Base-by-base conservation (phyloP, 352 stramenopile species). In the Globisporangium rhizosaccharum region DNA sequence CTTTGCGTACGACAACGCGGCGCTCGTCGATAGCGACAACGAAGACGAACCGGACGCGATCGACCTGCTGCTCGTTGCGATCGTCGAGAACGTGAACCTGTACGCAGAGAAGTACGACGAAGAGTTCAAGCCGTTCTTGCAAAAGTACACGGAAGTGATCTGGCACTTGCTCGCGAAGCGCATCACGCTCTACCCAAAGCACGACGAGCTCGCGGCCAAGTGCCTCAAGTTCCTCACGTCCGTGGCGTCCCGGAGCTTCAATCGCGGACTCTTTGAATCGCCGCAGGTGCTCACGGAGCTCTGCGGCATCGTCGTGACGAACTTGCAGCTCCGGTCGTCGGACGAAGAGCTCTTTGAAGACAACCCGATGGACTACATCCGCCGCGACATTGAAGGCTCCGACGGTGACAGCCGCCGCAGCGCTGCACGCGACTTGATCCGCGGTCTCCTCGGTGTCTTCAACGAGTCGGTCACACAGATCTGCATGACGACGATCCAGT, bases 51-150 rank as follows among this genome's bases (percentile, higher is more conserved):
- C 90, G 0, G 88, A 86, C 50, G 85, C 87, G 17, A 90, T 99
- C 57, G 96, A 99, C 62, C 79, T 85, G 25, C 63, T 99, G 12
- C 80, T 97, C 11, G 81, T 97, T 20, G 94, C 95, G 9, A 97
- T 99, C 53, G 88, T 99, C 15, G 90, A 99, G 70, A 99, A 99
- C 80, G 76, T 99, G 10, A 97, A 97, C 55, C 69, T 99, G 49
- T 99, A 99, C 68, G 90, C 90, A 0, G 90, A 97, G 62, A 99
- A 99, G 79, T 99, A 99, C 72, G 97, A 99, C 57, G 97, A 99
- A 74, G 92, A 98, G 53, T 99, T 99, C 74, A 82, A 97, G 45
- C 88, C 90, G 12, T 99, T 96, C 66, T 62, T 99, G 61, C 82
- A 88, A 28, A 81, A 87, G 51, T 99, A 99, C 71, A 98, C 91